Base-by-base conservation (phyloP, 1,284 basidiomycete genomes). In the Trametes polyzona region DNA sequence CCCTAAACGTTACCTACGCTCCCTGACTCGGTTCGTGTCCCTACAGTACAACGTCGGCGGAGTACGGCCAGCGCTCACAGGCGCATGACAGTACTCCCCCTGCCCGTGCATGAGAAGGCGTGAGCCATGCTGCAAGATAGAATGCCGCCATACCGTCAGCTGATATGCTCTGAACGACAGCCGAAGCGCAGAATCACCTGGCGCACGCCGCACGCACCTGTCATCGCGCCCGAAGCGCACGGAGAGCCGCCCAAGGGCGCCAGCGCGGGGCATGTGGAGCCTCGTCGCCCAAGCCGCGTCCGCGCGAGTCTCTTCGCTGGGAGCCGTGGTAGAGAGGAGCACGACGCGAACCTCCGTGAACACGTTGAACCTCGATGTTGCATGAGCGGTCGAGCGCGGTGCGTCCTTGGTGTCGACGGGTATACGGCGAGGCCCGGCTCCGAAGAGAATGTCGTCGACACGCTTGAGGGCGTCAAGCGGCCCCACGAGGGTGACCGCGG, bases 391-490 rank as follows among this genome's bases (percentile, higher is more conserved):
- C 4, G n/a, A n/a, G n/a, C n/a, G 12, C 27, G 17, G 4, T 30
- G 5, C 24, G 24, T 27, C 36, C 29, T 27, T 2, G 11, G 47
- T 9, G 9, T 35, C 30, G 39, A 19, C n/a, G n/a, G n/a, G n/a
- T n/a, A n/a, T n/a, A n/a, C 40, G 4, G 30, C n/a, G 8, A n/a
- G 27, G 29, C 26, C 23, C 9, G 16, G 14, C 24, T 16, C 44
- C 29, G 27, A 41, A 48, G 19, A 47, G 44, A 46, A 48, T 16
- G 24, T 47, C 44, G 37, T 54, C 47, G 8, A 54, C 27, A 23
- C 52, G 37, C 24, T 17, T 37, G 21, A 47, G 29, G 16, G 29
- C 21, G 53, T 49, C 53, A 7, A 42, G 32, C 30, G 32, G 3
- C 2, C 24, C 23, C 10, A 10, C 9, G 8, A 19, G 7, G 8